Base-by-base conservation (phyloP, 2,329 filamentous ascomycete genomes). In the Nemania abortiva region DNA sequence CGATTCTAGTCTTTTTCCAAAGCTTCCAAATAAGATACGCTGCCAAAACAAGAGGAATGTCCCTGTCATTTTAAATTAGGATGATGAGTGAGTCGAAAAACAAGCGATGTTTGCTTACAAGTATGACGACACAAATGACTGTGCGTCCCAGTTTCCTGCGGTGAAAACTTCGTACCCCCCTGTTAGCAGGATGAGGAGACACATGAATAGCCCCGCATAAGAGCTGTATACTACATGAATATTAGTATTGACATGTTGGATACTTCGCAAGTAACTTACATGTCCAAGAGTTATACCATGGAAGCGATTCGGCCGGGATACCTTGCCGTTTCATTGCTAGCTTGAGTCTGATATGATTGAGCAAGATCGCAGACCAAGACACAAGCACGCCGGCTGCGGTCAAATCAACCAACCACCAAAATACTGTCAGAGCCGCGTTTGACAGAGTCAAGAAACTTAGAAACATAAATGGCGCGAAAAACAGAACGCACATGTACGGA, bases 131-230 rank as follows among this genome's bases (percentile, higher is more conserved):
- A 91, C 84, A 71, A 91, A 91, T 1, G 79, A 81, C 22, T 84
- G 84, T 0, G 86, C 75, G 64, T 86, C 81, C 88, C 88, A 91
- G 66, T 87, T 85, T 2, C 88, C 88, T 42, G 79, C 79, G 1
- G 87, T 89, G 67, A 91, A 91, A 3, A 88, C 87, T 1, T 82
- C 75, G 72, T 94, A 94, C 0, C 91, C 91, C 45, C 89, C 88
- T 3, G 92, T 94, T 49, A 94, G 82, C 3, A 94, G 81, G 68
- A 93, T 90, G 49, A 91, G 78, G 31, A 89, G 81, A 75, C 85
- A 88, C 82, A 90, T 87, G 69, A 83, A 76, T 5, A 95, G 82
- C 0, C 88, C 87, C 9, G 82, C 79, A 72, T 85, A 90, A 0
- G 92, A 92, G 13, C 85, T 87, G 72, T 89, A 90, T 13, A 84